A percentile compares a stretch with the other conserved stretches of the same genome.
phyloP scores from a whole-genome alignment of 495 filamentous ascomycete species.

The Penicillium chermesinum region DNA sequence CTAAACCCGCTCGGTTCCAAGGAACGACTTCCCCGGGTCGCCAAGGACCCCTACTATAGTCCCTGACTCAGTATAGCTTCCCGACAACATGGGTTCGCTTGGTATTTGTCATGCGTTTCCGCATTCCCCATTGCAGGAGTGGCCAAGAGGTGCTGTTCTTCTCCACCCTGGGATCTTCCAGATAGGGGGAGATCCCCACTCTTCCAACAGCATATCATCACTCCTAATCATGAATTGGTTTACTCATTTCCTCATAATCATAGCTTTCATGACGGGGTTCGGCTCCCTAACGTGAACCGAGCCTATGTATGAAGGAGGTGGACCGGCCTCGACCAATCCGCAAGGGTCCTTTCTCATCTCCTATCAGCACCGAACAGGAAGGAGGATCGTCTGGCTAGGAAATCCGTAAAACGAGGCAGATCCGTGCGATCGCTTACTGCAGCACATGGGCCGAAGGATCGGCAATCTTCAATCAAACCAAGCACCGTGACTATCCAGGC shows the following conservation, averaged over 20 bases:
- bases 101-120: too few species aligned
- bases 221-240: too few species aligned
- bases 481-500: constrained; percentile 14
- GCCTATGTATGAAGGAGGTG: background rate
- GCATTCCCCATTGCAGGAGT: too few species aligned
- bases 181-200: too few species aligned
- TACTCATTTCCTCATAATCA: too few species aligned
- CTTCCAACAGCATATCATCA: too few species aligned
- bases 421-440: constrained; percentile 17
- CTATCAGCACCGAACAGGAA: constrained; percentile 7
- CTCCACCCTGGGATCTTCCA: too few species aligned
- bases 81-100: too few species aligned
- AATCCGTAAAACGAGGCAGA: constrained; percentile 16
- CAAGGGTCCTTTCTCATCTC: constrained; percentile 4
- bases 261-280: background rate
- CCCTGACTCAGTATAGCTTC: too few species aligned
- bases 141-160: too few species aligned
- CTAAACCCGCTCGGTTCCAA: background rate
- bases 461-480: constrained; percentile 32
- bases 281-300: background rate
- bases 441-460: constrained; percentile 23
- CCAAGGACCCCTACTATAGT: too few species aligned
- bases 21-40: background rate
- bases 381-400: background rate
- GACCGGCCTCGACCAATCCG: constrained; percentile 2